Evolutionary conservation across 306 rosid genomes (phyloP), one percentile per base, ranked within the genome.

Genomic region (Prunus padus): DNA sequence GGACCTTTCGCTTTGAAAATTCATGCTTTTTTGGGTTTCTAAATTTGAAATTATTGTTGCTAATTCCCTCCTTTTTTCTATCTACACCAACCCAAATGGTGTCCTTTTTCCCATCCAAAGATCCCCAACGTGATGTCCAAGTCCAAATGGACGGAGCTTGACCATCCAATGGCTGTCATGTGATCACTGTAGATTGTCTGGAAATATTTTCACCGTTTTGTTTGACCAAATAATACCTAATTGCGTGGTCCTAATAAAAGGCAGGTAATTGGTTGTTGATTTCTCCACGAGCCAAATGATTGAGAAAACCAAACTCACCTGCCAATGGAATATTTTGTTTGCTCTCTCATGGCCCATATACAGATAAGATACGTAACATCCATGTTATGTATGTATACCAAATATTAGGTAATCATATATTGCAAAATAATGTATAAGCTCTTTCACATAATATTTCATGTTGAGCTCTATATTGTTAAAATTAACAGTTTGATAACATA

Each of bases 1-100:
- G 86, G 85, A 5, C 82, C 76, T 11, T 1, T 52, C 22, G 16
- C 83, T 80, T 86, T 79, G 88, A 88, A 72, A 76, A 26, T 11
- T 11, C 47, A 42, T 28, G 50, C 67, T 42, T n/a, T 42, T 81
- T 70, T 67, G 18, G 76, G 73, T 71, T 72, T 74, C 72, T 76
- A 65, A 75, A 63, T 65, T 73, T 73, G 74, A 69, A 54, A 33
- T 37, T 31, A 56, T 55, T 13, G 73, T 8, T 56, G 64, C 44
- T 56, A 23, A 11, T 72, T 28, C 31, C 74, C 47, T 20, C 50
- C 74, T 79, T 31, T 78, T 47, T 75, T 76, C 81, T 74, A 75
- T 49, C 76, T 68, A 80, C 63, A 76, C 73, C 79, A 84, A 87
- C 85, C 80, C 76, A 82, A 66, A 77, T 76, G 14, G 52, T 19